Evolutionary conservation across 1,139 yeast species (phyloP).

Genomic region (Taiozyma onychis): DNA sequence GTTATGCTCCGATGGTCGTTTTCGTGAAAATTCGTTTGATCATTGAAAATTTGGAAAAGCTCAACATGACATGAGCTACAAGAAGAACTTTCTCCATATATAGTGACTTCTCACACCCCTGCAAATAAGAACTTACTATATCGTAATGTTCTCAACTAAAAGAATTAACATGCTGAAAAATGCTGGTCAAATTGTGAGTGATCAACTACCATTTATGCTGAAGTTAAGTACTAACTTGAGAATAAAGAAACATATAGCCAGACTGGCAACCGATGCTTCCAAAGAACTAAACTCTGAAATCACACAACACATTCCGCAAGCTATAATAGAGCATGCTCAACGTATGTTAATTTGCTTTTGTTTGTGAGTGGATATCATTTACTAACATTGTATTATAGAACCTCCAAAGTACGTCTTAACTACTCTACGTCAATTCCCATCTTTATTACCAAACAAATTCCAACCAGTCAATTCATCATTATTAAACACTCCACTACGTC

Average conservation of each 20-base stretch:
- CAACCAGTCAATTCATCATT: conserved; percentile 70
- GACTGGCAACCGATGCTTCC: conserved; percentile 18
- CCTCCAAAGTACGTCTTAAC: conserved; percentile 79
- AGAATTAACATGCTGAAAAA: not conserved
- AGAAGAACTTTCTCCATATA: not conserved
- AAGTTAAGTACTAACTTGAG: not conserved
- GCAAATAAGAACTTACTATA: not conserved
- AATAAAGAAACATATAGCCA: conserved; percentile 16
- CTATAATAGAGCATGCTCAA: conserved; percentile 12
- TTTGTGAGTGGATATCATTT: not conserved
- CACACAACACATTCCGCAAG: conserved; percentile 5
- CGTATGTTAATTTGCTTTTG: conserved; percentile 8
- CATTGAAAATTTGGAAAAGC: not conserved
- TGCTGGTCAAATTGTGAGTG: not conserved
- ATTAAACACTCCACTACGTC: conserved; percentile 70
- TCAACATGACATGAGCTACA: not conserved
- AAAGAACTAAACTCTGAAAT: not conserved
- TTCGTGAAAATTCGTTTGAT: not conserved
- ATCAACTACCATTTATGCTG: not conserved
- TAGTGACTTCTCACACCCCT: not conserved
- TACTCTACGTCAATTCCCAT: conserved; percentile 81
- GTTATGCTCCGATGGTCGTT: not conserved
- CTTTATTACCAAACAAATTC: conserved; percentile 74
- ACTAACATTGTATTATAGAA: conserved; percentile 19
- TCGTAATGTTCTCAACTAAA: not conserved